Evolutionary conservation across 2,329 filamentous ascomycete species (phyloP), one percentile per base, ranked within the genome.

Genomic region (Purpureocillium lavendulum): DNA sequence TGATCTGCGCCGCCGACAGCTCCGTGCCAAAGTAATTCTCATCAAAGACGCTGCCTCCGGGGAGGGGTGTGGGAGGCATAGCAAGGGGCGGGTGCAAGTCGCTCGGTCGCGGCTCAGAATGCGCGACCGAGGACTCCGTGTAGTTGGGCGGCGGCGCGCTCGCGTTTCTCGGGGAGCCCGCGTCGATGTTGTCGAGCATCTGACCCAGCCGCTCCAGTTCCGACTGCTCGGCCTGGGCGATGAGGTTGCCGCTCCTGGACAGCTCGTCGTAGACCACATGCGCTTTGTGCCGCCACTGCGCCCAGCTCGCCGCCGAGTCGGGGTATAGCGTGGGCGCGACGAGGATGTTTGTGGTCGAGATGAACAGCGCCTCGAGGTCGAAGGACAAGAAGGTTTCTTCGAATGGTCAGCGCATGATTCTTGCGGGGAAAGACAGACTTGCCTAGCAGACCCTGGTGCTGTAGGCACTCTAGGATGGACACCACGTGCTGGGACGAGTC

Each of bases 221-320:
- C 5, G 53, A 52, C 38, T 62, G 59, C 14, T 62, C 58, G 36
- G 62, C 62, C 9, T 51, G 53, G 1, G 68, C 68, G 13, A 69
- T 59, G 2, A 59, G 49, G 37, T 69, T 70, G 3, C 67, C 66
- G 28, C 58, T 55, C 3, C 53, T 51, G 18, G 61, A 55, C 53
- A 71, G 69, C 9, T 65, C 65, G 36, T 69, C 64, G n/a, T 70
- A 53, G 7, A 70, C 57, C 2, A 43, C 33, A 40, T 64, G 62
- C 1, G 62, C 57, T 35, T 60, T 62, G 4, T 62, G 55, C 1
- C 66, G 44, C 59, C 63, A 69, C 2, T 43, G 35, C 0, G 46
- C 12, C 30, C 30, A 39, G 40, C 54, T 53, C 18, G 61, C 58
- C 7, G 61, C 43, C 3, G 56, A 42, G n/a, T 47, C 46, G 3